Evolutionary conservation across 345 rosid genomes (phyloP), one percentile per base, ranked within the genome.

Genomic region (Populus tremula): DNA sequence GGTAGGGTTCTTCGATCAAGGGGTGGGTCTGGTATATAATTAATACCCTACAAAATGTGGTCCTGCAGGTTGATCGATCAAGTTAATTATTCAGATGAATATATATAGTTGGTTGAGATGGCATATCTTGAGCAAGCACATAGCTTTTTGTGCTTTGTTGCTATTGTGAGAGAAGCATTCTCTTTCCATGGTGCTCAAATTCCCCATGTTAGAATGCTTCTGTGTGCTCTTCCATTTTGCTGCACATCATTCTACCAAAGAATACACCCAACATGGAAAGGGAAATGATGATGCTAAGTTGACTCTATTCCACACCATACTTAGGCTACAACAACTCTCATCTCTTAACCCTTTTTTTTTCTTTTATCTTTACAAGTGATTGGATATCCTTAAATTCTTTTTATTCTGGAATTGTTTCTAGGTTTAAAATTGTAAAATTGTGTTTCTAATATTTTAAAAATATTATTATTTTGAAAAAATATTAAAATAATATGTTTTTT

Each of bases 241-340:
- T 63, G 17, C 2, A 25, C 47, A 73, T 72, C 73, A 79, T 76
- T 73, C 67, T 45, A 70, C 41, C 36, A 39, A 56, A 36, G 70
- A 79, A 80, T 69, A 72, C 11, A 21, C 29, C 81, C 72, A 45
- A 18, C 65, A 13, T 25, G 33, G 56, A 54, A 41, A 71, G 64
- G 45, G 23, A 39, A 9, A 67, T 41, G 56, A 62, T 76, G 80
- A 73, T 79, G 75, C 61, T 63, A 50, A 10, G 53, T 76, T 68
- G 69, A 63, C 78, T 33, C 75, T 3, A 25, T 62, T 73, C 69
- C 62, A 39, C 59, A 59, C 41, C 70, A 36, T 36, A 8, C 29
- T 23, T n/a, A 3, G 0, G 2, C 62, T 23, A 2, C 62, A 21
- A 8, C 11, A n/a, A 8, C n/a, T 31, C 33, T 2, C 4, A 3